Evolutionary conservation across 208 protist genomes (phyloP), one percentile per base, ranked within the genome.

Genomic region (Porcisia deanei): DNA sequence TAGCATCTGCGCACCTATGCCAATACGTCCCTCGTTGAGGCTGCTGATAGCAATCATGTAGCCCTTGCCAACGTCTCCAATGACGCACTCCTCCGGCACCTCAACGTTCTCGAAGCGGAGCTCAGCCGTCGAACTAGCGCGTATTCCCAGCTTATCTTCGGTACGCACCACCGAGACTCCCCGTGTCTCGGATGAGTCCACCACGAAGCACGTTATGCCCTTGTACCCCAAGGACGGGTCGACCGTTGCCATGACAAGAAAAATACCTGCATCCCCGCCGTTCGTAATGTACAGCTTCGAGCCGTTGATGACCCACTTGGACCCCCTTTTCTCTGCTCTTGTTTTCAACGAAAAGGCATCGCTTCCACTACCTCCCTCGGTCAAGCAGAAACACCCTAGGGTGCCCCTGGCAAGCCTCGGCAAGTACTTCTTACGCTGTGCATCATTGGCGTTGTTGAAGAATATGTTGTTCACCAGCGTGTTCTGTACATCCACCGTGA

Each of bases 171-270:
- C 87, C 8, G 66, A 86, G 12, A 99, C 59, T 54, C 98, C 98
- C 0, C 89, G 78, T 14, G 84, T 95, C 79, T 94, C 87, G 6
- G 83, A 71, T 0, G 77, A 73, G 76, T 98, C 93, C n/a, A 99
- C 94, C 2, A 99, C 80, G 75, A 99, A 99, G 70, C 95, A 94
- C 4, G 98, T 99, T 88, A 99, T 99, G 45, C 92, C 92, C 63
- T 97, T 98, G 83, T 98, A 96, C 25, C 93, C 93, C 68, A 89
- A 85, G 10, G 84, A 87, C 3, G 84, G 77, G 76, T 99, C 93
- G n/a, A 95, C 87, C 54, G 88, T 99, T 45, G 97, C 97, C 88
- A 98, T 95, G 16, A 99, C 96, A 25, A 99, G 83, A 79, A 97
- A 99, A 16, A 99, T 83, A 64, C 87, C 91, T 9, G 97, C 96